Base-by-base conservation (phyloP, 495 filamentous ascomycete genomes). In the Penicillium pulvis region DNA sequence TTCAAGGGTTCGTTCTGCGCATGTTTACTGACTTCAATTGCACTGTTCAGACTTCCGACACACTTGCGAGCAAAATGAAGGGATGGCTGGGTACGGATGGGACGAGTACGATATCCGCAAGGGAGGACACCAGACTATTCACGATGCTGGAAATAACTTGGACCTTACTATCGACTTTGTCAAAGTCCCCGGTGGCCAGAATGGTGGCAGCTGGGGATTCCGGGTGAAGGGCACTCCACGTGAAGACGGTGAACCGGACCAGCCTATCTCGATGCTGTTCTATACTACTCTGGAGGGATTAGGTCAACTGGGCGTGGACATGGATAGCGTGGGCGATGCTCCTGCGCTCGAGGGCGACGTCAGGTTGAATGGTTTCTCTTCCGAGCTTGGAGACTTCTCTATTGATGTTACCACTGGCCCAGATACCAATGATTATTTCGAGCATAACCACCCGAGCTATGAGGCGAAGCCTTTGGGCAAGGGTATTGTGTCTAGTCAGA, bases 1-100 rank as follows among this genome's bases (percentile, higher is more conserved):
- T 17, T 16, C 39, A 41, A 41, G 39, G 39, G 14, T 3, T 12
- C n/a, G 39, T 17, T 16, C 39, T n/a, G 39, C 14, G 0, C 39
- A 41, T n/a, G 14, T 17, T 41, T 41, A 12, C 56, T 55, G 42
- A 61, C 45, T n/a, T 16, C 14, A 51, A 57, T 24, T 35, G 4
- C 20, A 46, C 23, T 24, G 5, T 19, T 6, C 74, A 97, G 92
- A 86, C 67, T 86, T 97, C 62, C 87, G 94, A 58, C 90, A 98
- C 71, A 96, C 95, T 0, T 98, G 94, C 74, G 94, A 98, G 69
- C 94, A 98, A 71, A 81, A 93, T 69, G 91, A 96, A 68, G 89
- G 87, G 57, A 97, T 98, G 89, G 86, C 86, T 43, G 92, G 94
- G 36, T 98, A 98, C 70, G 94, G 93, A 58, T 98, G 94, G 94